Conservation (phyloP, 2,329 filamentous ascomycete genomes). For the Aschersonia sp. region DNA sequence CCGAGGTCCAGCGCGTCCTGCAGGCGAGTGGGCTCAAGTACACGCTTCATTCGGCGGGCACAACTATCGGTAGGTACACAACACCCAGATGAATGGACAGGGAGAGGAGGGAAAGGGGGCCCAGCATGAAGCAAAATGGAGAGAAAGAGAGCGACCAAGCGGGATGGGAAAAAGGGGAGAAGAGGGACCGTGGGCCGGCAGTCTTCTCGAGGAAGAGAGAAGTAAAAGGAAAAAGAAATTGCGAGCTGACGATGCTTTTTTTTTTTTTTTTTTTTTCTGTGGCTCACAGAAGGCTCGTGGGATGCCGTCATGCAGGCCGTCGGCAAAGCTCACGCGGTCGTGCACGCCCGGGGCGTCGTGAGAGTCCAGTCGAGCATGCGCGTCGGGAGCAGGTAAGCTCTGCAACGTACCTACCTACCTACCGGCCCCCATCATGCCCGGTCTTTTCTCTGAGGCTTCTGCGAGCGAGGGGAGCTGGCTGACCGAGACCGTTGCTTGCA, state of each 20-base stretch:
- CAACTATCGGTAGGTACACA: conserved; percentile 59
- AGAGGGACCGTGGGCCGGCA: no score
- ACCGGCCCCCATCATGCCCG: no score
- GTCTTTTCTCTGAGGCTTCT: no score
- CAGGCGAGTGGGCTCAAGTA: conserved; percentile 68
- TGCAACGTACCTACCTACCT: no score
- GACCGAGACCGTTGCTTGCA: conserved; percentile 13
- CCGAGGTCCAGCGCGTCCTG: conserved; percentile 74
- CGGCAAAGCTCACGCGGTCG: conserved; percentile 68
- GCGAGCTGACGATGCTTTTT: no score
- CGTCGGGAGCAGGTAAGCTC: conserved; percentile 57
- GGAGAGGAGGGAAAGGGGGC: no score
- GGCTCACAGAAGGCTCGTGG: conserved; percentile 72
- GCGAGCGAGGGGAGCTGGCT: background rate
- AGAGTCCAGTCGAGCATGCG: conserved; percentile 83
- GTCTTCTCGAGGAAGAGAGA: no score
- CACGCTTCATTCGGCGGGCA: conserved; percentile 86
- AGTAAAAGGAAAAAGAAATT: no score
- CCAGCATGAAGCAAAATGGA: no score
- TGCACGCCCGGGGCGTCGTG: conserved; percentile 63
- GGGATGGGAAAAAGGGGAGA: no score
- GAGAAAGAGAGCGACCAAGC: no score
- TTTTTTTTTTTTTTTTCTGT: no score
- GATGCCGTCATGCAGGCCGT: conserved; percentile 73
- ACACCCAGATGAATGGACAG: background rate